Evolutionary conservation across 768 basidiomycete genomes (phyloP).

Genomic region (Mrakia gelida): DNA sequence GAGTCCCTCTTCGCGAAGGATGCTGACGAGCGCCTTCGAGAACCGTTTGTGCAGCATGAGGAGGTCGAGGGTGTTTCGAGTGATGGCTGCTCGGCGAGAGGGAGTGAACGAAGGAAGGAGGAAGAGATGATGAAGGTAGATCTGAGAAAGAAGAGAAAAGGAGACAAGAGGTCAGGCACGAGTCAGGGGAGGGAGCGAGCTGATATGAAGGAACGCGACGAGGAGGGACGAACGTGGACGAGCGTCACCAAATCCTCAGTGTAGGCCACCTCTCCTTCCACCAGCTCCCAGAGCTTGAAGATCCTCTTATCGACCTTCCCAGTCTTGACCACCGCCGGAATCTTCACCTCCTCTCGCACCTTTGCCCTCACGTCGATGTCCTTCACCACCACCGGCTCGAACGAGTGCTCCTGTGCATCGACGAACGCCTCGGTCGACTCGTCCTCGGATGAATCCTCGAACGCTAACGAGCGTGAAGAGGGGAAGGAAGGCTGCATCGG

Average conservation of each 20-base stretch:
- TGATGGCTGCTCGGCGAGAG: conserved; percentile 32
- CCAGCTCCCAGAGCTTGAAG: conserved; percentile 30
- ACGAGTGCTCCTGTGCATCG: not conserved
- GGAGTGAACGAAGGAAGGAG: conserved; percentile 35
- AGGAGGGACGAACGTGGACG: conserved; percentile 21
- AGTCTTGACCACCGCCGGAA: not conserved
- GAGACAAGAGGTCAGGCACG: not conserved
- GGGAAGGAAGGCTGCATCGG: not conserved
- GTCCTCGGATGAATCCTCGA: conserved; percentile 6
- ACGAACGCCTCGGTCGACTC: not conserved
- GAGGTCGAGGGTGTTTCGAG: conserved; percentile 34
- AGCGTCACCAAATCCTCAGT: conserved; percentile 31
- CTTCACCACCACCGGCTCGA: not conserved
- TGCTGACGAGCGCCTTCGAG: conserved; percentile 40
- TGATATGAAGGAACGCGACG: too few species aligned
- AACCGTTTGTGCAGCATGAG: conserved; percentile 38
- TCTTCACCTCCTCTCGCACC: not conserved
- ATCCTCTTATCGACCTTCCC: conserved; percentile 21
- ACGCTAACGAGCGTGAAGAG: conserved; percentile 2
- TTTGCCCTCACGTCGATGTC: not conserved
- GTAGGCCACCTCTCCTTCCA: conserved; percentile 30
- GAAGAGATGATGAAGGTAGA: conserved; percentile 38
- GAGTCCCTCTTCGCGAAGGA: conserved; percentile 41
- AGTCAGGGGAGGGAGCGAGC: not conserved
- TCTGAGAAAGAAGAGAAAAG: conserved; percentile 29